Evolutionary conservation across 495 filamentous ascomycete species (phyloP), one percentile per base, ranked within the genome.

Genomic region (Annulohypoxylon stygium): DNA sequence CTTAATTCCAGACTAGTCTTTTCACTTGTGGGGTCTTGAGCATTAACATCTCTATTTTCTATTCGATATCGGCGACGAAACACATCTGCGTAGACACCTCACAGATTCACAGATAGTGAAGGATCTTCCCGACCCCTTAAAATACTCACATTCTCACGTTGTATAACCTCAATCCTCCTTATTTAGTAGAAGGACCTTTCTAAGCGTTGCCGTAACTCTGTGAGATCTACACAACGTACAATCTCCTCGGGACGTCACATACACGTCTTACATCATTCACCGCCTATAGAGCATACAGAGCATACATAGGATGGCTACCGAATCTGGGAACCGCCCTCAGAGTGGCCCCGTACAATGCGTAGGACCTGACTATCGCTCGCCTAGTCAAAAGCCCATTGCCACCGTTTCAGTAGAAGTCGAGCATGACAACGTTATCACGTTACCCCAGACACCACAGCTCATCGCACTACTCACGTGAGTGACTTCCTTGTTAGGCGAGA

Each of bases 401-500:
- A 98, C 94, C 3, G 93, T 98, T 57, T 99, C 96, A 12, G 94
- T 90, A 37, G 84, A 86, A 70, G 89, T 97, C n/a, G 79, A 89
- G 20, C 91, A 93, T 75, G 89, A 93, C 37, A 98, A 97, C 85
- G 93, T 98, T 67, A 91, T 93, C 76, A 90, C 95, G 70, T 87
- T 98, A 33, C 88, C 93, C 20, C 97, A 98, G 82, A 97, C 97
- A 10, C 94, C 96, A 45, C 96, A 99, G 85, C 88, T 99, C 74
- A 98, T 98, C 81, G 93, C 96, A 60, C 88, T 98, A 65, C 88
- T 98, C 80, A 97, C 96, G 96, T 99, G 89, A 84, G 94, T 88
- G 18, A 45, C 70, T 76, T 65, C 79, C 76, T 71, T 67, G 64
- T 43, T 61, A 39, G 47, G 66, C 47, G 59, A 51, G 41, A 54